These are phyloP conservation scores for Lavandula angustifolia DNA, from an alignment of 257 asterid species.

Conservation along the genomic window DNA sequence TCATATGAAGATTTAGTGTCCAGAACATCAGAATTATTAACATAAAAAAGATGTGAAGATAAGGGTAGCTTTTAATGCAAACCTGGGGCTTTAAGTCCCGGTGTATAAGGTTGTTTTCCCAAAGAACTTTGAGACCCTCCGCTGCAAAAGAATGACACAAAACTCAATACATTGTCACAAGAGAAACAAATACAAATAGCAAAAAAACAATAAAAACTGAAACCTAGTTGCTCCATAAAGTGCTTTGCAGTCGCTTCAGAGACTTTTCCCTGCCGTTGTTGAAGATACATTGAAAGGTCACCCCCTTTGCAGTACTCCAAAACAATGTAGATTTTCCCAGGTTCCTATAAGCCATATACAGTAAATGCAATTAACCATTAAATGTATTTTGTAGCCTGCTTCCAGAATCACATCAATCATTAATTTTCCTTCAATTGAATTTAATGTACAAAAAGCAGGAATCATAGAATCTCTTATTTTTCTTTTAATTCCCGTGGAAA, in stretches of 20 bases:
- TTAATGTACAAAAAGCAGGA: neutral
- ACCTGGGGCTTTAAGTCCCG: conserved; percentile 99
- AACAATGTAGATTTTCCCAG: conserved; percentile 81
- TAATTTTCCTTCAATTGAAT: neutral
- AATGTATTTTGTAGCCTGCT: neutral
- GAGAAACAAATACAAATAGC: conserved; percentile 17
- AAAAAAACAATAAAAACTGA: conserved; percentile 18
- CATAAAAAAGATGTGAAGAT: conserved; percentile 15
- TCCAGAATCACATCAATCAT: conserved; percentile 1
- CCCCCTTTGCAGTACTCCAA: conserved; percentile 97
- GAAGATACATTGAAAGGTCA: conserved; percentile 80
- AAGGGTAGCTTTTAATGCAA: conserved; percentile 24
- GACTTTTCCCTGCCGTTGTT: conserved; percentile 67
- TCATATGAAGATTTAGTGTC: conserved; percentile 8
- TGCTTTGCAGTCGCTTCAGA: conserved; percentile 87
- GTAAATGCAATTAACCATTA: neutral
- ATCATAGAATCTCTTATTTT: too few relatives aligned
- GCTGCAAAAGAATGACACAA: conserved; percentile 50
- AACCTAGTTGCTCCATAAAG: conserved; percentile 94
- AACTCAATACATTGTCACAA: conserved; percentile 4
- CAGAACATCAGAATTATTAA: neutral
- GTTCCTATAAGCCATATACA: conserved; percentile 55
- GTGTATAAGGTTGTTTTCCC: conserved; percentile 79
- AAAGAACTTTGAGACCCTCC: conserved; percentile 84
- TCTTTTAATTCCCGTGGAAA: neutral